Evolutionary conservation across 805 yeast genomes (phyloP).

Genomic region (Nakazawaea laoshanensis): DNA sequence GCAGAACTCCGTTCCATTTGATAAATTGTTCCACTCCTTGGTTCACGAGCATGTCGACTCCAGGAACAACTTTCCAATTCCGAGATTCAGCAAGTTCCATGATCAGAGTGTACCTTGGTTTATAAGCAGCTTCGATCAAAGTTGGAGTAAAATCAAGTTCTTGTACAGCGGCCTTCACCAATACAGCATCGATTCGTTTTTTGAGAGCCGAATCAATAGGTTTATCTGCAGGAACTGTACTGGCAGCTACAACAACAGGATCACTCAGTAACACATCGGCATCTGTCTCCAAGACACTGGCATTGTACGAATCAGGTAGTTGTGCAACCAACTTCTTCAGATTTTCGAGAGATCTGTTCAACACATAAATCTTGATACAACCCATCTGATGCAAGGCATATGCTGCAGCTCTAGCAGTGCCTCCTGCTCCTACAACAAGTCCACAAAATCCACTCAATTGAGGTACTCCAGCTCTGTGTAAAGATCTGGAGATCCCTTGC

Average conservation of each 20-base stretch:
- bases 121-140: constrained; percentile 89
- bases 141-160: constrained; percentile 37
- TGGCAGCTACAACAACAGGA: constrained; percentile 52
- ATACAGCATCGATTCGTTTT: constrained; percentile 35
- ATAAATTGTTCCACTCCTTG: constrained; percentile 89
- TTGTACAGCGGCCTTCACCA: constrained; percentile 29
- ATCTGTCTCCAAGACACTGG: constrained; percentile 44
- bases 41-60: constrained; percentile 84
- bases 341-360: constrained; percentile 73
- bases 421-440: constrained; percentile 92
- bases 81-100: constrained; percentile 68
- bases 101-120: constrained; percentile 78
- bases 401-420: constrained; percentile 92
- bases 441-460: constrained; percentile 42
- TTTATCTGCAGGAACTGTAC: constrained; percentile 79
- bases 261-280: constrained; percentile 37
- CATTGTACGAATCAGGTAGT: constrained; percentile 54
- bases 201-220: constrained; percentile 51
- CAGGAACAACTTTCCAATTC: constrained; percentile 81
- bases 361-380: constrained; percentile 63
- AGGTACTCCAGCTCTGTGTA: constrained; percentile 55
- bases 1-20: constrained; percentile 59
- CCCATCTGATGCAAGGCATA: constrained; percentile 79
- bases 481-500: constrained; percentile 75
- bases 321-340: constrained; percentile 46